Base-by-base conservation (phyloP, 192 early-diverging fungal species). In the Coemansia sp. region DNA sequence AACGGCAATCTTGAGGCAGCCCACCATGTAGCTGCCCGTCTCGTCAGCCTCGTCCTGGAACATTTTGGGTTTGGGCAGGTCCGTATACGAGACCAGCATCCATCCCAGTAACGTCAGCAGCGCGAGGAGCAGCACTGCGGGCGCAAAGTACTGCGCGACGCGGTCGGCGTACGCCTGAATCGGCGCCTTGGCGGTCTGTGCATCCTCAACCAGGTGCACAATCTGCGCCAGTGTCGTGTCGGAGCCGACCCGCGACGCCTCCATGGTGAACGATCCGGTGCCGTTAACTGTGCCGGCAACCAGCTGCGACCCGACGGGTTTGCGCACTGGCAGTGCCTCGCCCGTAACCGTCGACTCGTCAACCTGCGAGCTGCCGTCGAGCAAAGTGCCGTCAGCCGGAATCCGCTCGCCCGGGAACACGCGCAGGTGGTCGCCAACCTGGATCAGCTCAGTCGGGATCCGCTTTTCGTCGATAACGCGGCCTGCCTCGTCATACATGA, bases 261-360 rank as follows among this genome's bases (percentile, higher is more conserved):
- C 70, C 81, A 97, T 85, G 31, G 84, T 80, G 58, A 99, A 83
- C 14, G 88, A 83, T 1, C 94, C 94, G 11, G 90, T 78, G 6
- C 88, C 83, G 71, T 97, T 99, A 39, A 99, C 90, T 0, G 93
- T 96, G n/a, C 96, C 96, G 15, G 90, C 92, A 64, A 99, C 92
- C 26, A 96, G 84, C 3, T 41, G 29, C 50, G 81, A 75, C 15
- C 84, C 87, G 0, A 31, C 50, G 27, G 52, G 45, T 64, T 97
- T 99, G 57, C 14, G 40, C 31, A 97, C 89, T 4, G 90, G 83
- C 26, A 88, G 66, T 5, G 84, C 87, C 71, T 99, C 96, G 53
- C 96, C 96, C 0, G 96, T 97, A 0, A 99, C 86, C 53, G 94
- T 88, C n/a, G 91, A 90, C 75, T 99, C 96, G 77, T 99, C 94